Evolutionary conservation across 345 rosid species (phyloP).

Genomic region (Pugionium dolabratum): DNA sequence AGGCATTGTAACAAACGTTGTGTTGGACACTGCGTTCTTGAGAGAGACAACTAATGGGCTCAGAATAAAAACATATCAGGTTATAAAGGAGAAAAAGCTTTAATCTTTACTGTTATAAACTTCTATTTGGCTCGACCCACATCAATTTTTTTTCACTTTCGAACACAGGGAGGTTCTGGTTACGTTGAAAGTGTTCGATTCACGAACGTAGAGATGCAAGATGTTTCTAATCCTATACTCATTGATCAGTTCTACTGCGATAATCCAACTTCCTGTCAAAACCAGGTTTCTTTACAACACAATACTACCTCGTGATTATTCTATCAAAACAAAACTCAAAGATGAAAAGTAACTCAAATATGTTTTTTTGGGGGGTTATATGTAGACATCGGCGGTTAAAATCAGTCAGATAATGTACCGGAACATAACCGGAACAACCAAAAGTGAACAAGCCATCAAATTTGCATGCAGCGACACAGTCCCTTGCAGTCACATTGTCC

Average conservation of each 20-base stretch:
- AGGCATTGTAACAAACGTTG: conserved; percentile 82
- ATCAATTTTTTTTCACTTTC: not conserved
- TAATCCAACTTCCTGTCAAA: conserved; percentile 71
- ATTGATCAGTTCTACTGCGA: conserved; percentile 99
- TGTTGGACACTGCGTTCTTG: conserved; percentile 86
- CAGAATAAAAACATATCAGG: conserved; percentile 99
- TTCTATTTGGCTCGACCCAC: not conserved
- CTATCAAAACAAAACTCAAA: conserved; percentile 12
- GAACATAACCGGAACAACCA: conserved; percentile 82
- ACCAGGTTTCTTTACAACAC: conserved; percentile 58
- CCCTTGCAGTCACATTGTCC: conserved; percentile 84
- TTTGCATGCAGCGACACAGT: conserved; percentile 93
- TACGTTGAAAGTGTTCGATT: conserved; percentile 78
- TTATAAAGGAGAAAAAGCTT: conserved; percentile 31
- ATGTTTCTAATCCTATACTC: conserved; percentile 84
- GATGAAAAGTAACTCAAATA: conserved; percentile 19
- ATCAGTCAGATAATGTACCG: conserved; percentile 89
- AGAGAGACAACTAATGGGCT: conserved; percentile 85
- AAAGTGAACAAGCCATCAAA: conserved; percentile 77
- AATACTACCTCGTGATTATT: conserved; percentile 9
- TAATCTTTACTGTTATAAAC: not conserved
- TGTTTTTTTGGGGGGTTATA: not conserved
- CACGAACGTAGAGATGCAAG: conserved; percentile 81
- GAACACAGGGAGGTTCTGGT: conserved; percentile 84
- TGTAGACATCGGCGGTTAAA: conserved; percentile 81